A percentile compares a stretch with the other conserved stretches of the same genome.
Evolutionary conservation across 176 grass and related monocot species (phyloP).

Genomic region (Coix lacrymajobi): DNA sequence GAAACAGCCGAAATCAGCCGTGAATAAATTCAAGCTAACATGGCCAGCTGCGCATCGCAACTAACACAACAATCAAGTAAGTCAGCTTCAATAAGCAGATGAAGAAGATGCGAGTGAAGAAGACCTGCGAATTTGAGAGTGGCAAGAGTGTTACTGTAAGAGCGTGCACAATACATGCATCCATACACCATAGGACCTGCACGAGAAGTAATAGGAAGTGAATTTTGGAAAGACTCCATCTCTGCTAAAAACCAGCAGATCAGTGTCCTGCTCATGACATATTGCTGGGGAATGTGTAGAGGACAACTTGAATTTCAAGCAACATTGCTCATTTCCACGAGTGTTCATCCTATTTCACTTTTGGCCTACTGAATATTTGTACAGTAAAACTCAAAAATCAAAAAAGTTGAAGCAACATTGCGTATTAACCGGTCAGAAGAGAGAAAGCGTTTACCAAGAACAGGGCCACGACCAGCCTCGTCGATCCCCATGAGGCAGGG

Average conservation of each 20-base stretch:
- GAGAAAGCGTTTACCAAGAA: constrained; percentile 29
- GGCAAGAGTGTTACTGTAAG: constrained; percentile 70
- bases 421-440: neutral
- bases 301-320: neutral
- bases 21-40: no score
- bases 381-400: neutral
- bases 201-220: neutral
- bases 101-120: neutral
- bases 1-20: no score
- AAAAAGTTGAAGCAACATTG: neutral
- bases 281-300: neutral
- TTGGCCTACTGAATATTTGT: neutral
- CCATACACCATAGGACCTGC: constrained; percentile 97
- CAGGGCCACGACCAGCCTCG: constrained; percentile 45
- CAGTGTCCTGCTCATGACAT: neutral
- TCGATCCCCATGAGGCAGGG: constrained; percentile 49
- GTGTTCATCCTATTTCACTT: neutral
- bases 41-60: neutral
- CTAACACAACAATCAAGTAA: neutral
- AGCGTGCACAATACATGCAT: constrained; percentile 75
- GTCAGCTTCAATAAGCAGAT: neutral
- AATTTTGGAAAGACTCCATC: neutral
- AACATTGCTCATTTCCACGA: neutral
- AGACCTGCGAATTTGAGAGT: constrained; percentile 82
- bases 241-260: neutral